Evolutionary conservation across 176 grass and related monocot genomes (phyloP).

Genomic region (Cocos nucifera): DNA sequence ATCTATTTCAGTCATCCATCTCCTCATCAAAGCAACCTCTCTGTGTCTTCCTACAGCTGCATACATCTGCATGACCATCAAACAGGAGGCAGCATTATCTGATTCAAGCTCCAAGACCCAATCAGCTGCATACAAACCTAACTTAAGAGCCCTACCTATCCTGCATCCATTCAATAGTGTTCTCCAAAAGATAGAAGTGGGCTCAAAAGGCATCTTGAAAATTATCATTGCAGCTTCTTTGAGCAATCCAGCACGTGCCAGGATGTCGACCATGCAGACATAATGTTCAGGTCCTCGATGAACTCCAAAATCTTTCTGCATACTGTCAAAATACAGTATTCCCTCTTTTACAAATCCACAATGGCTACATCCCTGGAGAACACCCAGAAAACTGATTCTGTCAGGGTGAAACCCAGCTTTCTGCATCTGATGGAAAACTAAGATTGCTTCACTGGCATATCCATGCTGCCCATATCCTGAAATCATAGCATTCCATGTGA

Average conservation of each 20-base stretch:
- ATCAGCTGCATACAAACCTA: background rate
- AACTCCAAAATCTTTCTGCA: constrained; percentile 1
- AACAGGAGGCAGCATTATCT: background rate
- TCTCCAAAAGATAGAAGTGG: constrained; percentile 4
- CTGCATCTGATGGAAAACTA: background rate
- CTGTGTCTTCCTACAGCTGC: background rate
- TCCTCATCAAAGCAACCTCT: background rate
- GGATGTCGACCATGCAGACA: constrained; percentile 1
- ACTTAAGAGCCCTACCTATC: background rate
- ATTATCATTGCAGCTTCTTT: background rate
- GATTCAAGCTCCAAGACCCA: background rate
- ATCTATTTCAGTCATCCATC: background rate
- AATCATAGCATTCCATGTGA: background rate
- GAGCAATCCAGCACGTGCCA: background rate
- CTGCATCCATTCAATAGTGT: constrained; percentile 1
- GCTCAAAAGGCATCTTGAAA: constrained; percentile 9
- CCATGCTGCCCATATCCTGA: constrained; percentile 5
- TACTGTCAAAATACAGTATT: background rate
- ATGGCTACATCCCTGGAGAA: background rate
- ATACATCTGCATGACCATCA: constrained; percentile 1
- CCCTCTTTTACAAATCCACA: background rate
- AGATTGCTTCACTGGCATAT: background rate
- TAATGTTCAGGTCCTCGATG: background rate
- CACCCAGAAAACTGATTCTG: constrained; percentile 6
- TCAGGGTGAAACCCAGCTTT: background rate